phyloP scores from a whole-genome alignment of 2,329 filamentous ascomycete species.

The Trichoderma oligosporum region DNA sequence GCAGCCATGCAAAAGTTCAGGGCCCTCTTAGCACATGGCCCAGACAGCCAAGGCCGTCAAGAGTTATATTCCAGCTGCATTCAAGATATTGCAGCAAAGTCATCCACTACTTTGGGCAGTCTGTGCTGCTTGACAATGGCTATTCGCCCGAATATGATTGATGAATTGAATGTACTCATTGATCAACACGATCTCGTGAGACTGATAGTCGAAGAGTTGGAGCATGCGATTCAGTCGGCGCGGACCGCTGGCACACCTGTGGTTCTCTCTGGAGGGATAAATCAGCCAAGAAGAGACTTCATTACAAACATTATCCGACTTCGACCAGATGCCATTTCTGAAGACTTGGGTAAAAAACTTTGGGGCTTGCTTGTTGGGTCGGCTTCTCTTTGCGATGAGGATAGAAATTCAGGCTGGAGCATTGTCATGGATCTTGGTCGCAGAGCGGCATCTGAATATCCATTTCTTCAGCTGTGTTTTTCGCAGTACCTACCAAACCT shows the following conservation, averaged over 20 bases:
- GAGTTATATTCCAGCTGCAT: conserved; percentile 65
- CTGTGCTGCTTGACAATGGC: conserved; percentile 59
- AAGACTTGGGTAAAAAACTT: conserved; percentile 58
- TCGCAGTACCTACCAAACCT: conserved; percentile 55
- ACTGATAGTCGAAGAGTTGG: conserved; percentile 62
- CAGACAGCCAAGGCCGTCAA: conserved; percentile 52
- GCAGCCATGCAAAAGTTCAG: conserved; percentile 61
- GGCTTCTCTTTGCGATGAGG: conserved; percentile 53
- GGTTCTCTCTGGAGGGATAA: conserved; percentile 47
- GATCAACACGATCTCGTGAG: conserved; percentile 58
- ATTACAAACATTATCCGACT: conserved; percentile 56
- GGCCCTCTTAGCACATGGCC: conserved; percentile 55
- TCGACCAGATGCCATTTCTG: conserved; percentile 58
- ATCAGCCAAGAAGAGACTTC: conserved; percentile 54
- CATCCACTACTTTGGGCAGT: conserved; percentile 65
- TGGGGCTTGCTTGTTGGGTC: conserved; percentile 72
- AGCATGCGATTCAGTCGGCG: conserved; percentile 44
- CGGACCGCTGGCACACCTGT: conserved; percentile 37
- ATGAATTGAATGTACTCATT: conserved; percentile 56
- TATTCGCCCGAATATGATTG: conserved; percentile 42
- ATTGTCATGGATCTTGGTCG: conserved; percentile 52
- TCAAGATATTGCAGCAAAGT: conserved; percentile 61
- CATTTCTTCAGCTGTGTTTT: conserved; percentile 54
- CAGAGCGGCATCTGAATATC: conserved; percentile 45
- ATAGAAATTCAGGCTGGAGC: conserved; percentile 66